A percentile compares a stretch with the other conserved stretches of the same genome.
Conservation (phyloP, 192 early-diverging fungal genomes). For the Coemansia sp. region DNA sequence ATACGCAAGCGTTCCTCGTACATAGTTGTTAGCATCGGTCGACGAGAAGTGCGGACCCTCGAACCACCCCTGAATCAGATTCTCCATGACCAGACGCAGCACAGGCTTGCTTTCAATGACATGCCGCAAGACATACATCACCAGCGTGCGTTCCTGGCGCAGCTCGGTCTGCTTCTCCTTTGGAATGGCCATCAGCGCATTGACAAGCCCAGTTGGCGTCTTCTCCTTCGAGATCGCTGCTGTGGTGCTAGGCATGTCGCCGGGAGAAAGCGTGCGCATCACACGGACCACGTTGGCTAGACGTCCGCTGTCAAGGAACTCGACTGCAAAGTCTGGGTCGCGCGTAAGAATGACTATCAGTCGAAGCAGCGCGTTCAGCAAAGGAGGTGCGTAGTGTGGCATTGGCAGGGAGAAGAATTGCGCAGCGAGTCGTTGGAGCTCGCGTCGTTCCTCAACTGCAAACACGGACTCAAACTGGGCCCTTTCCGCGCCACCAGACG, state of each 20-base stretch:
- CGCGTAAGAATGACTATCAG: slow-evolving; percentile 84
- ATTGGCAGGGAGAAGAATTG: slow-evolving; percentile 33
- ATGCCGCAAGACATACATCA: slow-evolving; percentile 87
- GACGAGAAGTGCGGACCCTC: slow-evolving; percentile 65
- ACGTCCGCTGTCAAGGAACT: slow-evolving; percentile 71
- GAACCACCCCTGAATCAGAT: slow-evolving; percentile 75
- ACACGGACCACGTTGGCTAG: slow-evolving; percentile 48
- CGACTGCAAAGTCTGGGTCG: slow-evolving; percentile 58
- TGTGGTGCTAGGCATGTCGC: slow-evolving; percentile 22
- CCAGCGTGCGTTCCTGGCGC: slow-evolving; percentile 75
- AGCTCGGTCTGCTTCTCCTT: slow-evolving; percentile 66
- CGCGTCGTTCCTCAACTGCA: slow-evolving; percentile 13
- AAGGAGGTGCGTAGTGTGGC: slow-evolving; percentile 17
- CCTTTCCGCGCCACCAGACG: background rate
- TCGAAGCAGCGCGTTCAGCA: slow-evolving; percentile 69
- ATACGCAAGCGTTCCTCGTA: slow-evolving; percentile 61
- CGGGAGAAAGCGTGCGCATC: slow-evolving; percentile 26
- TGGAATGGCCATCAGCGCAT: slow-evolving; percentile 62
- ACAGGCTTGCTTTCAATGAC: slow-evolving; percentile 72
- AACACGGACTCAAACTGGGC: slow-evolving; percentile 27
- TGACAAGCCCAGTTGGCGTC: slow-evolving; percentile 43
- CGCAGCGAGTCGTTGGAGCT: slow-evolving; percentile 36
- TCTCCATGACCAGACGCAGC: slow-evolving; percentile 68
- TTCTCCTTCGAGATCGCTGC: slow-evolving; percentile 28
- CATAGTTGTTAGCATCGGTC: slow-evolving; percentile 67